phyloP scores from a whole-genome alignment of 495 filamentous ascomycete species.

The Daldinia loculata region DNA sequence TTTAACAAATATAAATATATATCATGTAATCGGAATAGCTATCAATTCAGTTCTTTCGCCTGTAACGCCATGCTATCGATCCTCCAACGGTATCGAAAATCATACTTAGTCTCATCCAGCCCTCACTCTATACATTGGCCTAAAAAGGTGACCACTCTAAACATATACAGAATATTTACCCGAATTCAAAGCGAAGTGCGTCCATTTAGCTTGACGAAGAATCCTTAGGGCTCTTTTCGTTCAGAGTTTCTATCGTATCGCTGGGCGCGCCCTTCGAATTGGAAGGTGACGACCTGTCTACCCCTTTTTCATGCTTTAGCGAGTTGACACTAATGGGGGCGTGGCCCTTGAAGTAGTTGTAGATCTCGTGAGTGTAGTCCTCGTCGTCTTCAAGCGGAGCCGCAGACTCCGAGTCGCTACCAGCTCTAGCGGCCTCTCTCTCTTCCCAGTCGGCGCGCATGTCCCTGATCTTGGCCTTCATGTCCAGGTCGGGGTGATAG shows the following conservation, averaged over 20 bases:
- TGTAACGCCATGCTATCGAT: constrained; percentile 38
- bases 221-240: constrained; percentile 7
- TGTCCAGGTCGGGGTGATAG: constrained; percentile 82
- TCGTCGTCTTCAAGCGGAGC: constrained; percentile 50
- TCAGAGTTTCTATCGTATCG: constrained; percentile 16
- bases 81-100: constrained; percentile 6
- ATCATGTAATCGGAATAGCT: background rate
- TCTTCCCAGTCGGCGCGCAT: constrained; percentile 64
- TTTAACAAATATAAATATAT: background rate
- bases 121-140: constrained; percentile 4
- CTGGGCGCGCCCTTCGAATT: constrained; percentile 15
- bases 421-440: constrained; percentile 31
- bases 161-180: background rate
- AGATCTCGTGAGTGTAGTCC: constrained; percentile 53
- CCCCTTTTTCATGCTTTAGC: constrained; percentile 37
- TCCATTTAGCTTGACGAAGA: constrained; percentile 6
- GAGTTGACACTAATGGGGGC: constrained; percentile 29
- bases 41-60: constrained; percentile 7
- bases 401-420: constrained; percentile 36
- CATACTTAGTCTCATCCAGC: constrained; percentile 6
- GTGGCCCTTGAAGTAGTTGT: constrained; percentile 53
- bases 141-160: constrained; percentile 7
- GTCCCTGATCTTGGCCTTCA: constrained; percentile 79
- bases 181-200: background rate
- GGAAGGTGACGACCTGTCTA: constrained; percentile 16